Evolutionary conservation across 2,329 filamentous ascomycete species (phyloP), one percentile per base, ranked within the genome.

Genomic region (Ophiostoma sp.): DNA sequence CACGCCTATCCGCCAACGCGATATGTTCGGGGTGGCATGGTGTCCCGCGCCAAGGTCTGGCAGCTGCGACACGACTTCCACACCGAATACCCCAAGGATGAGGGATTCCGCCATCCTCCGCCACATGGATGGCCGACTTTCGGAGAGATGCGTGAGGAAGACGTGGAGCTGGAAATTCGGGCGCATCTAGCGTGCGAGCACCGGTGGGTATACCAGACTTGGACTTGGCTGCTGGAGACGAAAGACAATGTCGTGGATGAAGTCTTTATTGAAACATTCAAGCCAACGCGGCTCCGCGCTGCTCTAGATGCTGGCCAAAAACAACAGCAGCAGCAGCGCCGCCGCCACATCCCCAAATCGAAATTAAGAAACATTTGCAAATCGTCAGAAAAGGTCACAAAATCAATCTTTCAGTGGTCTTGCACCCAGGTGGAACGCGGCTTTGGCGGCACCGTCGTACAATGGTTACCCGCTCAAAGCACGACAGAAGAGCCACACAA

Each of bases 1-100:
- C 31, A 50, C 64, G 36, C 55, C 11, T 28, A 22, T 3, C 52
- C 52, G 52, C 11, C 22, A 28, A 15, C 72, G 36, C 25, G 39
- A 50, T 55, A 36, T 72, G 17, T 8, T 19, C 45, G n/a, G 50
- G 33, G 45, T 48, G 42, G 55, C 31, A 42, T 33, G 42, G 69
- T 74, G 33, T 68, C 72, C 25, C 39, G 74, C 59, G 50, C 74
- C 7, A 42, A 75, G 33, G 72, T 75, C 5, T 75, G 72, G 72
- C 74, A 72, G 45, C 48, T 75, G 25, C 74, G 74, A 17, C 72
- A 72, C 39, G 72, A 73, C 25, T 74, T 71, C 12, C 17, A 39
- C 66, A 25, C n/a, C 8, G 12, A 69, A 1, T 69, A 69, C 66
- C 25, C 66, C 7, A 12, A 0, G 66, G 45, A 69, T 42, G 48